phyloP scores from a whole-genome alignment of 192 early-diverging fungal species.

The Coemansia sp. region DNA sequence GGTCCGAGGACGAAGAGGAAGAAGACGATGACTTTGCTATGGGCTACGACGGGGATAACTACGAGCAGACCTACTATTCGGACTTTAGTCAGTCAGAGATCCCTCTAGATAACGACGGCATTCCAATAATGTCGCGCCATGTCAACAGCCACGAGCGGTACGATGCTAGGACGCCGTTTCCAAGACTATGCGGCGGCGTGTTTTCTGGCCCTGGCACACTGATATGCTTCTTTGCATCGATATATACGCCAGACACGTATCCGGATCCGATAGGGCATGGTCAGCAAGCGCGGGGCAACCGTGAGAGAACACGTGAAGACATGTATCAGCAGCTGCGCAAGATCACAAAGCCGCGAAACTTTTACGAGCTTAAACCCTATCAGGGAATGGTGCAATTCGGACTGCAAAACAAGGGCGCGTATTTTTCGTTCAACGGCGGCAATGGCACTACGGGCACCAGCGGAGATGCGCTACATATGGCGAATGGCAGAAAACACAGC shows the following conservation, averaged over 20 bases:
- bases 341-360: constrained; percentile 41
- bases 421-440: constrained; percentile 21
- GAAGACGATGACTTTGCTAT: constrained; percentile 18
- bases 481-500: background rate
- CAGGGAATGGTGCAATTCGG: constrained; percentile 39
- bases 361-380: constrained; percentile 31
- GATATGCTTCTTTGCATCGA: constrained; percentile 51
- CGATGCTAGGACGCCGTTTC: constrained; percentile 45
- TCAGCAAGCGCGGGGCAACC: constrained; percentile 3
- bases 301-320: constrained; percentile 29
- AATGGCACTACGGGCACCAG: background rate
- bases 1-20: constrained; percentile 6
- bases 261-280: constrained; percentile 21
- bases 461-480: background rate
- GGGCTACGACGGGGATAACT: constrained; percentile 19
- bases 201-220: constrained; percentile 50
- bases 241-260: constrained; percentile 40
- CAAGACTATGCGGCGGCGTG: constrained; percentile 53
- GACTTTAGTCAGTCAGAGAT: constrained; percentile 23
- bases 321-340: constrained; percentile 42
- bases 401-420: constrained; percentile 31
- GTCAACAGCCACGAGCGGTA: constrained; percentile 40
- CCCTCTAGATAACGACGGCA: constrained; percentile 20
- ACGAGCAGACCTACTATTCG: constrained; percentile 16
- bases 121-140: constrained; percentile 17